phyloP scores from a whole-genome alignment of 2,329 filamentous ascomycete genomes.

The Paecilomyces sp. region DNA sequence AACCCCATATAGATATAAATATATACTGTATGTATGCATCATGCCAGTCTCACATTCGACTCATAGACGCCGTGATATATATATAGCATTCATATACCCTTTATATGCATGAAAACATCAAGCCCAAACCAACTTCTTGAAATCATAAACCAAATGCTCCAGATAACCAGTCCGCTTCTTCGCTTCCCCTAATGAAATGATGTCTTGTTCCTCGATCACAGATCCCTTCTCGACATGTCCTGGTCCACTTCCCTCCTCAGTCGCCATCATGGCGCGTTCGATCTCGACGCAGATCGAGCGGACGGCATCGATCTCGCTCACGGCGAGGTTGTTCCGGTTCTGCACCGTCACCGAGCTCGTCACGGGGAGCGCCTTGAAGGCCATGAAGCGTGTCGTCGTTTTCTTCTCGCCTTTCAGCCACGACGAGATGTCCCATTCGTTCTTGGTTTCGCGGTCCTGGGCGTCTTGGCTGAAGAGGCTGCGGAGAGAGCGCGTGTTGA shows the following conservation, averaged over 20 bases:
- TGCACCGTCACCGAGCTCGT: conserved; percentile 20
- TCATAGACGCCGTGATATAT: not conserved
- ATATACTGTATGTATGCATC: no score
- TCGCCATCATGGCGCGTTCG: conserved; percentile 55
- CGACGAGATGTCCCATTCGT: conserved; percentile 36
- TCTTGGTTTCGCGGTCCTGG: conserved; percentile 17
- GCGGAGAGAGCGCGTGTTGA: conserved; percentile 75
- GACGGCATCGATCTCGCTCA: conserved; percentile 47
- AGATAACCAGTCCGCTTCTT: conserved; percentile 79
- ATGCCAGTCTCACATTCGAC: not conserved
- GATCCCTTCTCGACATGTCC: conserved; percentile 26
- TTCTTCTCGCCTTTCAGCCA: conserved; percentile 29
- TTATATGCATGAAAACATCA: conserved; percentile 17
- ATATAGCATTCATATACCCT: not conserved
- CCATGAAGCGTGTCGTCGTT: conserved; percentile 28
- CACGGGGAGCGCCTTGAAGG: conserved; percentile 37
- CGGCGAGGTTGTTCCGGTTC: conserved; percentile 11
- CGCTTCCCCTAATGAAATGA: conserved; percentile 78
- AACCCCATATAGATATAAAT: no score
- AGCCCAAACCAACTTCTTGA: conserved; percentile 91
- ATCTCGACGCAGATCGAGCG: conserved; percentile 69
- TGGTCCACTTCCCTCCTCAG: not conserved
- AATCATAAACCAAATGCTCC: conserved; percentile 78
- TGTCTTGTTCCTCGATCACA: conserved; percentile 54
- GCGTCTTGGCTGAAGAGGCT: conserved; percentile 46